Base-by-base conservation (phyloP, 1,139 yeast species). In the Trichomonascaceae sp. region DNA sequence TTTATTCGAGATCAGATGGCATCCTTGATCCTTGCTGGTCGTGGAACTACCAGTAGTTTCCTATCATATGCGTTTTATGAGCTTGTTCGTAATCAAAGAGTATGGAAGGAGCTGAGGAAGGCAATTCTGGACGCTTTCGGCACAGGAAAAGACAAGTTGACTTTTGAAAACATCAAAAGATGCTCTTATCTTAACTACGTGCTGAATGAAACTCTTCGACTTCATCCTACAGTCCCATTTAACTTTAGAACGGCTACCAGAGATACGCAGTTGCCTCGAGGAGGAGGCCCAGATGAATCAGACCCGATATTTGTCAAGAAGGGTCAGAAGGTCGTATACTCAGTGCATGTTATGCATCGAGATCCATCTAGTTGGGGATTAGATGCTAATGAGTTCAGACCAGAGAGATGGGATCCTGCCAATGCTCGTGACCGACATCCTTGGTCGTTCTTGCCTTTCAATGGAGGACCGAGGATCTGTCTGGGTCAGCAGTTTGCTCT, bases 381-480 rank as follows among this genome's bases (percentile, higher is more conserved):
- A 50, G 82, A 80, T 58, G 75, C 81, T 9, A 58, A 61, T 1
- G 77, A 64, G 43, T 81, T 77, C 65, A 69, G 70, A 46, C 84
- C 84, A 5, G 83, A 79, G 59, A 70, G 84, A 59, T 80, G 83
- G 83, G 57, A 24, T 12, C 43, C 46, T 7, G 54, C 47, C 30
- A 22, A 49, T 5, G 58, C 55, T 36, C 55, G 55, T 30, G 58
- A 47, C 53, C 58, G 55, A 10, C 67, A 56, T 55, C 61, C 60
- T 45, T 80, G 83, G 83, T 78, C 77, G 13, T 80, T 69, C 63
- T 64, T 80, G 27, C 83, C 83, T 5, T 80, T 79, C 69, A 80
- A 80, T 60, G 84, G 84, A 50, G 85, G 85, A 5, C 84, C 85
- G 32, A 70, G 85, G 55, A 80, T 80, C 54, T 81, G 85, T 61